phyloP scores from a whole-genome alignment of 345 rosid genomes.

The Gossypium bickii region DNA sequence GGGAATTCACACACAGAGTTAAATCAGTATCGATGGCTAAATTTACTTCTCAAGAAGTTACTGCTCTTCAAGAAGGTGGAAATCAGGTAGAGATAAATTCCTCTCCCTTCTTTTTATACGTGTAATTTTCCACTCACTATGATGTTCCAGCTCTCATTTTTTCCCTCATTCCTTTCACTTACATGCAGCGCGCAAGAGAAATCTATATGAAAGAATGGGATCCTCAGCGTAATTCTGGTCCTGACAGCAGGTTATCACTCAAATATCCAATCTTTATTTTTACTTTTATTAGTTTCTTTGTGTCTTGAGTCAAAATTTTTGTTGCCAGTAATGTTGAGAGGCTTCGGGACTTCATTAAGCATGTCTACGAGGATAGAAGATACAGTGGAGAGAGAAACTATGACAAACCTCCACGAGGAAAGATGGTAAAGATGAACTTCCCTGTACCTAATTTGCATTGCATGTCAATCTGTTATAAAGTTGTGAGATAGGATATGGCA shows the following conservation, averaged over 20 bases:
- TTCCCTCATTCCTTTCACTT: constrained; percentile 6
- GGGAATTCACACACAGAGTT: constrained; percentile 95
- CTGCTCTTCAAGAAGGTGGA: constrained; percentile 87
- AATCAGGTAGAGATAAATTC: constrained; percentile 57
- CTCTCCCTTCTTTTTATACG: background rate
- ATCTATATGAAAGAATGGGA: constrained; percentile 87
- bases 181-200: constrained; percentile 71
- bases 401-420: constrained; percentile 77
- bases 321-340: constrained; percentile 68
- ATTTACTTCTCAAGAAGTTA: constrained; percentile 83
- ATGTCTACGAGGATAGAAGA: constrained; percentile 50
- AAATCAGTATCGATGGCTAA: constrained; percentile 95
- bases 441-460: background rate
- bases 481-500: background rate
- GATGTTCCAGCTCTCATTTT: background rate
- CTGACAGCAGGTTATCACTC: constrained; percentile 69
- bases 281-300: constrained; percentile 3
- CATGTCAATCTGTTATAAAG: background rate
- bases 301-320: constrained; percentile 26
- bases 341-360: constrained; percentile 84
- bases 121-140: constrained; percentile 13
- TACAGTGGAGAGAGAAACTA: constrained; percentile 51
- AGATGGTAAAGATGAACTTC: constrained; percentile 36
- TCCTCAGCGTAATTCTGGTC: constrained; percentile 62
- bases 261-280: constrained; percentile 3